Base-by-base conservation (phyloP, 805 yeast species). In the Suhomyces canberraensis region DNA sequence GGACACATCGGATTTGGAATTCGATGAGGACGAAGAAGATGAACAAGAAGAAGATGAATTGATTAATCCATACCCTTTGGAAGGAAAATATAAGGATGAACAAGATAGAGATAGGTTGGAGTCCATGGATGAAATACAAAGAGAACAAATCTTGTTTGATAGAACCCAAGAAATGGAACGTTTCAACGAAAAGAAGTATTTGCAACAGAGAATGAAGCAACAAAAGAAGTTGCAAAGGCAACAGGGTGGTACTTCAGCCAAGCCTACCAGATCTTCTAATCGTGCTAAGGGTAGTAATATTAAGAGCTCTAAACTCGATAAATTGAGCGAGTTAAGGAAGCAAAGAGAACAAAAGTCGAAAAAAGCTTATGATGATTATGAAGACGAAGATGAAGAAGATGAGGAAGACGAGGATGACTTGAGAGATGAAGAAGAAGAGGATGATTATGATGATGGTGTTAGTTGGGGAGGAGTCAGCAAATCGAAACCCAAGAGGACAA, bases 91-190 rank as follows among this genome's bases (percentile, higher is more conserved):
- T 67, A 85, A 81, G 51, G 83, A 89, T 60, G 95, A 80, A 36
- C 71, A 67, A 7, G 99, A 93, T 61, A 75, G 86, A 42, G 78
- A 66, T 1, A 60, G 68, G 37, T 67, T 76, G 47, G 66, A 85
- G 52, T 80, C 73, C 32, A 74, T 93, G 80, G 95, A 91, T 38
- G 98, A 93, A 69, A 78, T 93, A 59, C 86, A 86, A 52, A 83
- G 98, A 54, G 98, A 93, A 67, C 81, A 84, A 49, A 78, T 89
- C 38, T 73, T 93, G 38, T 93, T 87, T 51, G 98, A 91, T 39
- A 86, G 99, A 61, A 78, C 87, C 7, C 96, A 89, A 62, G 95
- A 86, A 44, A 77, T 87, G 79, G 95, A 91, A 60, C 79, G 84
- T 47, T 90, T 72, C 62, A 81, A 85, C 41, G 98, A 93, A 64